These are phyloP conservation scores for Fusarium sp. DNA, from an alignment of 2,329 filamentous ascomycete genomes.

Conservation along the genomic window DNA sequence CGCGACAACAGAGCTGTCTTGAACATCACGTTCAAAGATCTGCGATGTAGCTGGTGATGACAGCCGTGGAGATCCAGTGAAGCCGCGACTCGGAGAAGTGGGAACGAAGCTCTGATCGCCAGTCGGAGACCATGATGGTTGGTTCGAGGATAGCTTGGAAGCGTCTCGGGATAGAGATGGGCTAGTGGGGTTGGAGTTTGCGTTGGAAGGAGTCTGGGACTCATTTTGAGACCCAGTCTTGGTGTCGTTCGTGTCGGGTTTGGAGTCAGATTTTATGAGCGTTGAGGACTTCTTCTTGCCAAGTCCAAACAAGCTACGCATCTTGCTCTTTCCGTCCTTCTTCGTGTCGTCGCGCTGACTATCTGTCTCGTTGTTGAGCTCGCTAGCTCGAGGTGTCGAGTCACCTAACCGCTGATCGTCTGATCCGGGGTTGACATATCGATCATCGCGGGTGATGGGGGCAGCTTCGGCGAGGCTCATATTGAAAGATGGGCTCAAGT, in stretches of 20 bases:
- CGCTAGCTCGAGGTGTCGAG: slow-evolving; percentile 49
- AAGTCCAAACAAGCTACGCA: slow-evolving; percentile 68
- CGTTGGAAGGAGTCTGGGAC: slow-evolving; percentile 51
- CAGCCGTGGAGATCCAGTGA: slow-evolving; percentile 78
- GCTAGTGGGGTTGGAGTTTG: slow-evolving; percentile 49
- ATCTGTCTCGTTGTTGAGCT: slow-evolving; percentile 58
- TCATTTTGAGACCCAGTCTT: slow-evolving; percentile 32
- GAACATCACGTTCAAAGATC: slow-evolving; percentile 96
- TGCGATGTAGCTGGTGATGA: slow-evolving; percentile 81
- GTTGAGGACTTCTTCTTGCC: slow-evolving; percentile 66
- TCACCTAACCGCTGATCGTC: slow-evolving; percentile 46
- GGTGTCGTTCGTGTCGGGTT: slow-evolving; percentile 22
- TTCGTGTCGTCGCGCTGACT: slow-evolving; percentile 29
- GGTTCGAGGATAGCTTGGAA: slow-evolving; percentile 54
- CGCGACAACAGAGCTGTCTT: slow-evolving; percentile 75
- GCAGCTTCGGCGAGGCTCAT: slow-evolving; percentile 50
- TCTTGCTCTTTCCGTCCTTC: slow-evolving; percentile 57
- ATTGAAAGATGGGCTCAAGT: slow-evolving; percentile 11
- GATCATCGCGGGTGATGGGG: slow-evolving; percentile 31
- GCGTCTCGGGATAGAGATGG: slow-evolving; percentile 50
- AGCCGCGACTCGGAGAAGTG: slow-evolving; percentile 72
- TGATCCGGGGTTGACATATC: slow-evolving; percentile 32
- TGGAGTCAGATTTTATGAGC: slow-evolving; percentile 26
- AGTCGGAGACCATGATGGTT: slow-evolving; percentile 56
- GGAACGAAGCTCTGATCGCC: slow-evolving; percentile 61